Evolutionary conservation across 441 rosid species (phyloP).

Genomic region (Omphalea diandra): DNA sequence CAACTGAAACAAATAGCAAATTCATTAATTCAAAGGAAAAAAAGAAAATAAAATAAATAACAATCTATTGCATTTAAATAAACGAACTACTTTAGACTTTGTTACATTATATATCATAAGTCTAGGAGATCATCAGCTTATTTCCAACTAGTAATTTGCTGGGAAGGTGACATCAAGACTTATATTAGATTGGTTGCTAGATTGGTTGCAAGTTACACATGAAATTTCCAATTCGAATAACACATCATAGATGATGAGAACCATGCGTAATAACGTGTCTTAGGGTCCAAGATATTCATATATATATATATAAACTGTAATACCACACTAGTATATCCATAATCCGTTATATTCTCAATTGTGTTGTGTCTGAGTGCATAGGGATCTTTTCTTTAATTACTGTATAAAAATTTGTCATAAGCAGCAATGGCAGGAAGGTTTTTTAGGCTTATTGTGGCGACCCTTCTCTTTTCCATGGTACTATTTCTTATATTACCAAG

Average conservation of each 20-base stretch:
- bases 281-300: neutral
- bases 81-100: no score
- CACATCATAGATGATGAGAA: neutral
- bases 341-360: neutral
- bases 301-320: neutral
- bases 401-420: no score
- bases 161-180: no score
- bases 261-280: neutral
- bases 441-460: slow-evolving; percentile 4
- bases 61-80: no score
- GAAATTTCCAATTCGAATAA: neutral
- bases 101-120: no score
- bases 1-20: no score
- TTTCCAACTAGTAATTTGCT: no score
- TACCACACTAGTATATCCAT: no score
- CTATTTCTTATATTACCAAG: slow-evolving; percentile 14
- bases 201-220: neutral
- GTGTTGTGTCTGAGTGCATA: no score
- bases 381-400: neutral
- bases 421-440: slow-evolving; percentile 15
- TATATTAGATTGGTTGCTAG: neutral
- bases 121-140: no score
- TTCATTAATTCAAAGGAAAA: no score
- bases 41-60: no score
- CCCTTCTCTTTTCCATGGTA: slow-evolving; percentile 14